Evolutionary conservation across 257 asterid species (phyloP).

Genomic region (Gentiana macrophylla): DNA sequence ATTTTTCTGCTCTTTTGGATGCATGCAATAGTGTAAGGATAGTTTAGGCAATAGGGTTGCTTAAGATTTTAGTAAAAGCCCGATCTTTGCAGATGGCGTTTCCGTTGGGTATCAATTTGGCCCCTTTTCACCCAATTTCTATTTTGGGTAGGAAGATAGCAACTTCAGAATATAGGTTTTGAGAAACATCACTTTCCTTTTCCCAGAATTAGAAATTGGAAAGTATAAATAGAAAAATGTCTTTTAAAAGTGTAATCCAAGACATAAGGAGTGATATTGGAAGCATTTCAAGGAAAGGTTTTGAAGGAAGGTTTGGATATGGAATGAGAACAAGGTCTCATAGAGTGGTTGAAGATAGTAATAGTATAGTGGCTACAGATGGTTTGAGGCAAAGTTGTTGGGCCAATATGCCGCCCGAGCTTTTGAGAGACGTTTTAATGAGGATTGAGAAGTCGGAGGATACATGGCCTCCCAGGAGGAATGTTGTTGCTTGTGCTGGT

Average conservation of each 20-base stretch:
- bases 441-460: conserved; percentile 70
- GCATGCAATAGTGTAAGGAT: background rate
- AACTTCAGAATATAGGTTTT: background rate
- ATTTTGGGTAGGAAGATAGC: background rate
- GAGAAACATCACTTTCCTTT: conserved; percentile 1
- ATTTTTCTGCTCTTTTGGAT: background rate
- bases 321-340: conserved; percentile 32
- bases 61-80: background rate
- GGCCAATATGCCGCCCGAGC: conserved; percentile 93
- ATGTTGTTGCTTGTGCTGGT: conserved; percentile 92
- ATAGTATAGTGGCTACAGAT: conserved; percentile 33
- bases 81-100: conserved; percentile 1
- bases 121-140: too few species aligned
- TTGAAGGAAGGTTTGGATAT: conserved; percentile 20
- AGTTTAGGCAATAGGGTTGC: background rate
- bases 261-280: conserved; percentile 34
- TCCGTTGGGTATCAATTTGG: background rate
- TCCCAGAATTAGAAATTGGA: background rate
- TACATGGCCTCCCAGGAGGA: conserved; percentile 64
- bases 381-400: conserved; percentile 88
- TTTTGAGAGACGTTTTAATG: conserved; percentile 76
- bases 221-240: conserved; percentile 12
- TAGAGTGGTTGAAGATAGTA: conserved; percentile 34
- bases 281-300: conserved; percentile 37
- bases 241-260: conserved; percentile 31